Conservation (phyloP, 1,284 basidiomycete genomes). For the Ganoderma sinense region DNA sequence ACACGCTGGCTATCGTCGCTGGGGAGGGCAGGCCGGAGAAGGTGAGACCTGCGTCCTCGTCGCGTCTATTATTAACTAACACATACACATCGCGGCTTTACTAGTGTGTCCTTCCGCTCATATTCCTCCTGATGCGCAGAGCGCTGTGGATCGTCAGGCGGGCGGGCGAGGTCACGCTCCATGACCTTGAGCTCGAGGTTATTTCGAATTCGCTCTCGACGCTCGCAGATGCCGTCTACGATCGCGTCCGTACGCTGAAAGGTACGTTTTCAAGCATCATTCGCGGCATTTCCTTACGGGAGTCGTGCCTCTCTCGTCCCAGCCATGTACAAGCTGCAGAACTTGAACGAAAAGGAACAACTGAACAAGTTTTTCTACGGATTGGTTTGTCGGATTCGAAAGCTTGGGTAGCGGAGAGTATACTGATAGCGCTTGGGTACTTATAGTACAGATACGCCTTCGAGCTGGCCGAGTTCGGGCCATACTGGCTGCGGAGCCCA, state of each 20-base stretch:
- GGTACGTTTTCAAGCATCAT: background rate
- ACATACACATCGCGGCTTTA: background rate
- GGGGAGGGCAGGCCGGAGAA: conserved; percentile 32
- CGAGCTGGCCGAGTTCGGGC: background rate
- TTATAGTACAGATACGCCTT: background rate
- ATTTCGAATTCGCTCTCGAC: background rate
- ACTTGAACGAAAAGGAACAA: conserved; percentile 32
- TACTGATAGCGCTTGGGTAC: background rate
- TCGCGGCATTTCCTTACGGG: no score
- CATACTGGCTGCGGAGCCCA: background rate
- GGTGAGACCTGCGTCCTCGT: conserved; percentile 14
- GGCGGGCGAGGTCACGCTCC: conserved; percentile 2
- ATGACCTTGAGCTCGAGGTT: conserved; percentile 12
- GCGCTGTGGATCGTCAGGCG: conserved; percentile 12
- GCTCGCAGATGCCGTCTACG: background rate
- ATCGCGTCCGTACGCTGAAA: conserved; percentile 12
- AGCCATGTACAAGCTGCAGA: conserved; percentile 46
- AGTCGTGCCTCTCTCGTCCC: no score
- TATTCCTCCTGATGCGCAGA: conserved; percentile 21
- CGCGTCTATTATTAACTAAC: background rate
- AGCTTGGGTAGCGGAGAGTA: background rate
- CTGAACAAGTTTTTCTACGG: conserved; percentile 37
- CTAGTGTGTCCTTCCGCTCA: conserved; percentile 21
- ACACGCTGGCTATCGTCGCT: conserved; percentile 32
- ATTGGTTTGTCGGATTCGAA: conserved; percentile 27